A percentile compares a stretch with the other conserved stretches of the same genome.
phyloP scores from a whole-genome alignment of 164 flowering plant genomes.

The Santalum album region DNA sequence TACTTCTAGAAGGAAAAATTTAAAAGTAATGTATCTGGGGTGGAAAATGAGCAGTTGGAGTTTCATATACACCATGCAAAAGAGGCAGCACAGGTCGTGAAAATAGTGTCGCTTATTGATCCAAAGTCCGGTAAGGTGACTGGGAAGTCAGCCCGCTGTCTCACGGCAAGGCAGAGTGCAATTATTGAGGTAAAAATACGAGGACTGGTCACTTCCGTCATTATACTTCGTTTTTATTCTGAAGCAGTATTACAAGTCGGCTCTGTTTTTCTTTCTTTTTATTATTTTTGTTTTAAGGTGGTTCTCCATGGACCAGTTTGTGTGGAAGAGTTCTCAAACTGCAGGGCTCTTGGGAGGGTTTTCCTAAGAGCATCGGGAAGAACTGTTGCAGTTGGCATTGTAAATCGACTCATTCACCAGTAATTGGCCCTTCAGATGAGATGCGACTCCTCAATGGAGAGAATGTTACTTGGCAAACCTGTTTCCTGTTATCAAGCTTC shows the following conservation, averaged over 20 bases:
- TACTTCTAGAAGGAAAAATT: not conserved
- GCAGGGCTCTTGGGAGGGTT: slow-evolving; percentile 77
- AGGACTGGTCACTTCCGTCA: not conserved
- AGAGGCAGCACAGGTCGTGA: slow-evolving; percentile 71
- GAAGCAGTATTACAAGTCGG: not conserved
- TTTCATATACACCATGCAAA: slow-evolving; percentile 84
- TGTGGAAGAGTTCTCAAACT: slow-evolving; percentile 58
- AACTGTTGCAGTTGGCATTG: slow-evolving; percentile 81
- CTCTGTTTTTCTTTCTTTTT: not conserved
- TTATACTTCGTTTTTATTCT: slow-evolving; percentile 1
- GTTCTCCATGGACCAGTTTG: slow-evolving; percentile 55
- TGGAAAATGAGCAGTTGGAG: slow-evolving; percentile 52
- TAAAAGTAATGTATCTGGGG: not conserved
- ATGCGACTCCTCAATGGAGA: too few species aligned
- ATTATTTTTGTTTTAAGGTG: slow-evolving; percentile 35
- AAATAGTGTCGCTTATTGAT: slow-evolving; percentile 63
- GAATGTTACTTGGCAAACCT: too few species aligned
- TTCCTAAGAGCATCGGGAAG: slow-evolving; percentile 66
- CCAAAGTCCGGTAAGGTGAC: slow-evolving; percentile 71
- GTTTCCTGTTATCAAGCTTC: too few species aligned
- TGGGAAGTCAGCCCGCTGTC: slow-evolving; percentile 73
- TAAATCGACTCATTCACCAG: slow-evolving; percentile 39
- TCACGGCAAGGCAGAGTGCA: slow-evolving; percentile 77
- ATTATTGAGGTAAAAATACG: slow-evolving; percentile 53
- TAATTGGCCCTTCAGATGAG: not conserved